A percentile compares a stretch with the other conserved stretches of the same genome.
Evolutionary conservation across 306 rosid genomes (phyloP).

Genomic region (Cucumis sativus): DNA sequence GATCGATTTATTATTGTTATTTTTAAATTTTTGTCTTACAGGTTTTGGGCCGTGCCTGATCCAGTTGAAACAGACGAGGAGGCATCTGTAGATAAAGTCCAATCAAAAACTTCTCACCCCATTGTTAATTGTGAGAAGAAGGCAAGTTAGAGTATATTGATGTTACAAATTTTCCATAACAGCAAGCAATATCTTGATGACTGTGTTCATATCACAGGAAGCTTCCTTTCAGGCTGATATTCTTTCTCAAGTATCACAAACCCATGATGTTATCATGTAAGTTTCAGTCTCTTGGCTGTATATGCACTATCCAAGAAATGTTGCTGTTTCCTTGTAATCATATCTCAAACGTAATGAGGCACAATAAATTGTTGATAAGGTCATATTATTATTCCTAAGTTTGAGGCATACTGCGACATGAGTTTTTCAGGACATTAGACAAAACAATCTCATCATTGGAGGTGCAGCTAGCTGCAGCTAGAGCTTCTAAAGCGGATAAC

Average conservation of each 20-base stretch:
- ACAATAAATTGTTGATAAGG: background rate
- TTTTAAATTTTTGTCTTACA: conserved; percentile 4
- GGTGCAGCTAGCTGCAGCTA: conserved; percentile 49
- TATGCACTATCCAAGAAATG: background rate
- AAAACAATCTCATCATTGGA: conserved; percentile 46
- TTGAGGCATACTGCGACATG: background rate
- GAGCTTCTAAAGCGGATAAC: conserved; percentile 28
- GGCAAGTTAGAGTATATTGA: conserved; percentile 20
- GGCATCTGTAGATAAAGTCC: conserved; percentile 19
- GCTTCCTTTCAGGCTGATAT: conserved; percentile 28
- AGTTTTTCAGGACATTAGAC: conserved; percentile 32
- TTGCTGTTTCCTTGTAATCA: background rate
- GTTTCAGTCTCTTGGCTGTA: background rate
- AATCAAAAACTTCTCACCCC: conserved; percentile 15
- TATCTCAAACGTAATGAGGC: background rate
- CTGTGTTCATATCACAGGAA: conserved; percentile 22
- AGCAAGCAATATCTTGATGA: background rate
- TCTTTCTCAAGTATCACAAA: conserved; percentile 38
- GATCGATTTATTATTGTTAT: background rate
- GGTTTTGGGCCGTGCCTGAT: conserved; percentile 29
- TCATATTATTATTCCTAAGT: background rate
- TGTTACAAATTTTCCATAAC: background rate
- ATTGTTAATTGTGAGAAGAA: conserved; percentile 31
- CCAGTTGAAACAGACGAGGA: conserved; percentile 25
- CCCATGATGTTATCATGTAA: conserved; percentile 45